A percentile compares a stretch with the other conserved stretches of the same genome.
Evolutionary conservation across 2,329 filamentous ascomycete genomes (phyloP).

Genomic region (Pseudodiploospora longispora): DNA sequence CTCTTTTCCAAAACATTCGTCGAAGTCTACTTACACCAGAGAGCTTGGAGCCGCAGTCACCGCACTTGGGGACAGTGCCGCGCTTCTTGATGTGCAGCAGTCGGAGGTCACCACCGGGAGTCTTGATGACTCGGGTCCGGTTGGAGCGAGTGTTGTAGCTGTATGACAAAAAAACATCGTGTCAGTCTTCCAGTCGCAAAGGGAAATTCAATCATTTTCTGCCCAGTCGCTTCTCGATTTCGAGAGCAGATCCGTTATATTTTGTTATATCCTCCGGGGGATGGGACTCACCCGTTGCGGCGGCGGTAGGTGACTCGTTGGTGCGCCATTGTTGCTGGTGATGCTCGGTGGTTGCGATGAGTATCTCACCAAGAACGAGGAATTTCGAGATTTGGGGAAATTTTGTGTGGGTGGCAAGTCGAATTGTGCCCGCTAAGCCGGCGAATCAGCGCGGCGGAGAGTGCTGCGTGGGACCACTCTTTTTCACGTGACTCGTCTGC

Average conservation of each 20-base stretch:
- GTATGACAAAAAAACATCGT: slow-evolving; percentile 12
- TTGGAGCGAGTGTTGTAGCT: slow-evolving; percentile 99
- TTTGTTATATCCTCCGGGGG: slow-evolving; percentile 7
- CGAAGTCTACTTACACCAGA: slow-evolving; percentile 72
- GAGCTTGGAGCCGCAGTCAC: slow-evolving; percentile 97
- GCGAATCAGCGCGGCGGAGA: slow-evolving; percentile 24
- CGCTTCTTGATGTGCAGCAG: slow-evolving; percentile 99
- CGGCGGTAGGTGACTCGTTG: slow-evolving; percentile 62
- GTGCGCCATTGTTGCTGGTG: slow-evolving; percentile 49
- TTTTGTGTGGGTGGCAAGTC: slow-evolving; percentile 33
- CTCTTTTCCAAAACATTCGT: slow-evolving; percentile 5
- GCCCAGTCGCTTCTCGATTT: background rate
- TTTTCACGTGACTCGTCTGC: slow-evolving; percentile 6
- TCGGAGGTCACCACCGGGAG: slow-evolving; percentile 89
- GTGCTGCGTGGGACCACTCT: background rate
- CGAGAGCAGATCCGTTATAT: slow-evolving; percentile 1
- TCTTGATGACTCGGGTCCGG: slow-evolving; percentile 93
- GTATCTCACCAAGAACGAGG: slow-evolving; percentile 27
- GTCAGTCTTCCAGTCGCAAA: slow-evolving; percentile 16
- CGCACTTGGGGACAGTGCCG: slow-evolving; percentile 95
- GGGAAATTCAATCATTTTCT: slow-evolving; percentile 2
- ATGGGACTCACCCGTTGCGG: slow-evolving; percentile 64
- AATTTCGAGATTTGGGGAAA: slow-evolving; percentile 35
- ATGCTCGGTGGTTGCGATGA: slow-evolving; percentile 28
- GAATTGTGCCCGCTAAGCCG: slow-evolving; percentile 29